Conservation (phyloP, 805 yeast species). For the Wickerhamiella brachini region DNA sequence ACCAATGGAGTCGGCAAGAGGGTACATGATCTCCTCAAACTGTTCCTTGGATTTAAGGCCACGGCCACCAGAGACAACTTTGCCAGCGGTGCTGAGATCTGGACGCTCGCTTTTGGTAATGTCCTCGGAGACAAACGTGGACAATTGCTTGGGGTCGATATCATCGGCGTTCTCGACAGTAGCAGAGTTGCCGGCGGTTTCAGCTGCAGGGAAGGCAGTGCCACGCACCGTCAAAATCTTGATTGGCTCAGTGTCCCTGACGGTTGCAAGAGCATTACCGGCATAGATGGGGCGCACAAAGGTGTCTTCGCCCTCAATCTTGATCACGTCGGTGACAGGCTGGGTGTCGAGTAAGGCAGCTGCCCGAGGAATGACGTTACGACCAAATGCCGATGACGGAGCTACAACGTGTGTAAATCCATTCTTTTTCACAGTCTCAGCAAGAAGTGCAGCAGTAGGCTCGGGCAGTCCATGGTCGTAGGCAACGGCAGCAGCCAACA, state of each 20-base stretch:
- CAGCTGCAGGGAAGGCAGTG: conserved; percentile 55
- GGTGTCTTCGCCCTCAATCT: conserved; percentile 50
- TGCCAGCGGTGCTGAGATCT: conserved; percentile 70
- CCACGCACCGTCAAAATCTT: conserved; percentile 69
- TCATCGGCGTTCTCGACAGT: conserved; percentile 31
- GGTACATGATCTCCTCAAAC: conserved; percentile 61
- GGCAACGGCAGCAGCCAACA: conserved; percentile 43
- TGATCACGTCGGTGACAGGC: conserved; percentile 72
- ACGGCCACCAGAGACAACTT: conserved; percentile 85
- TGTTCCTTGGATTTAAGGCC: conserved; percentile 84
- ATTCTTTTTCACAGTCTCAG: conserved; percentile 30
- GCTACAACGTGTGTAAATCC: conserved; percentile 59
- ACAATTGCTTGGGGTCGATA: conserved; percentile 26
- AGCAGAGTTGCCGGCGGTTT: conserved; percentile 26
- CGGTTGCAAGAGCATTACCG: conserved; percentile 82
- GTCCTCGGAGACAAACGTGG: conserved; percentile 63
- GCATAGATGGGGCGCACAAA: conserved; percentile 93
- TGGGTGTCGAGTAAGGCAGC: conserved; percentile 78
- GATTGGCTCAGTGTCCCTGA: conserved; percentile 51
- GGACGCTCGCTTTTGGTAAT: conserved; percentile 74
- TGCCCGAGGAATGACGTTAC: conserved; percentile 71
- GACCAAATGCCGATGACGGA: conserved; percentile 79
- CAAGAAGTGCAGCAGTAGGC: conserved; percentile 54
- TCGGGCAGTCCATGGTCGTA: conserved; percentile 67
- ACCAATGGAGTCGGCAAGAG: conserved; percentile 67